Evolutionary conservation across 768 basidiomycete genomes (phyloP), one percentile per base, ranked within the genome.

Genomic region (Russula olivacea): DNA sequence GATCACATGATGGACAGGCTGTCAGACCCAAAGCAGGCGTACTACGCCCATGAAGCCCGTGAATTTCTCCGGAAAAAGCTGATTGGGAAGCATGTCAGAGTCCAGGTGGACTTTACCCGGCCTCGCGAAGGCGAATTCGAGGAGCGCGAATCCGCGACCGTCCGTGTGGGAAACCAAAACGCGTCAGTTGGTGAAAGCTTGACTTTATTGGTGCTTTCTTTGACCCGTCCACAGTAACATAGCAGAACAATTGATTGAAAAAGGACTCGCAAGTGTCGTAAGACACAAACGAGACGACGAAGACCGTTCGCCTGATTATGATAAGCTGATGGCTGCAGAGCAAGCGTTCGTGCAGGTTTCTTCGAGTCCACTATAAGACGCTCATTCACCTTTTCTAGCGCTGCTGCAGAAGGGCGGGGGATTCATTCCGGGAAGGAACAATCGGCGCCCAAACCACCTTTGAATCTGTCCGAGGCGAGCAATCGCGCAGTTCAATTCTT

Each of bases 231-330:
- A n/a, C 66, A 96, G 91, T 58, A 98, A 97, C 71, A 78, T 98
- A 55, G 90, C 95, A 0, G 94, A 96, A 71, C 90, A 93, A 71
- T 76, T 99, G 38, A 85, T 98, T 56, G 97, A 98, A 71, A 93
- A 93, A 70, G 96, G 97, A 52, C 76, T 96, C 34, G 92, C 93
- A 4, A 89, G 85, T 60, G 88, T 90, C 11, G 85, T 98, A 30
- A 86, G 96, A 51, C 96, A 99, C 75, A 89, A 87, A 71, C 85
- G 92, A 23, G 95, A 96, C 68, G 96, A 98, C 71, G 96, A 98
- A 74, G 91, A 95, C 69, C 84, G 95, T 52, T 95, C 95, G n/a
- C 81, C 88, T 7, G 96, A 98, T 71, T 93, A 93, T 67, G 97
- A 99, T 76, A 94, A 93, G 76, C 78, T 98, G 49, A 93, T 98